Evolutionary conservation across 352 stramenopile genomes (phyloP), one percentile per base, ranked within the genome.

Genomic region (Pythium folliculosum): DNA sequence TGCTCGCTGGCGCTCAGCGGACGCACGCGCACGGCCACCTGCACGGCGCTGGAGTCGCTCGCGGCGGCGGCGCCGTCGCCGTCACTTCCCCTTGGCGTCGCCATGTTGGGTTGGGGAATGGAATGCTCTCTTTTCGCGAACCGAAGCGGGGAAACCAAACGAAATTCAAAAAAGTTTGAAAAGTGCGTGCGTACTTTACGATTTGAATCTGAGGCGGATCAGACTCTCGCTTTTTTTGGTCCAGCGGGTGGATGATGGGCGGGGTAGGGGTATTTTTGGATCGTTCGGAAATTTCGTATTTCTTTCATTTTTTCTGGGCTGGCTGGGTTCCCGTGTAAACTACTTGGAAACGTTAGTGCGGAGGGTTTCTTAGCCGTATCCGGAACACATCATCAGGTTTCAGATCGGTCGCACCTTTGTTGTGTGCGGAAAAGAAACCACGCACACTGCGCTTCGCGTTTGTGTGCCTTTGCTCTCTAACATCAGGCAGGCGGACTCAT

Each of bases 21-120:
- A 17, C 80, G 80, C 55, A 85, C 77, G 53, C 80, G 78, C 53
- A 88, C 78, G 13, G 75, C 76, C 10, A 88, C 80, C 49, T 88
- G 74, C n/a, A 88, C 78, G 53, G 71, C 67, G 47, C 72, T 82
- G 16, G 44, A 71, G 16, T 47, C 52, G 51, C 3, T 19, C 21
- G 13, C 50, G 38, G 37, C 50, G 13, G 9, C 19, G 58, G 13
- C 30, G 7, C 10, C 22, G n/a, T 10, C 35, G 23, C 60, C 48
- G 4, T 30, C 45, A 5, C 38, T 52, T 5, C 35, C 37, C 12
- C 43, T 21, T 3, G 47, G 21, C 5, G 51, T 32, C 50, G 62
- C 65, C 65, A 71, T 71, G 4, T 45, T 70, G 49, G 9, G 32
- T 14, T 50, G 16, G n/a, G 10, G 47, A 48, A 35, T 7, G 47